Conservation (phyloP, 1,284 basidiomycete species). For the Malassezia psittaci region DNA sequence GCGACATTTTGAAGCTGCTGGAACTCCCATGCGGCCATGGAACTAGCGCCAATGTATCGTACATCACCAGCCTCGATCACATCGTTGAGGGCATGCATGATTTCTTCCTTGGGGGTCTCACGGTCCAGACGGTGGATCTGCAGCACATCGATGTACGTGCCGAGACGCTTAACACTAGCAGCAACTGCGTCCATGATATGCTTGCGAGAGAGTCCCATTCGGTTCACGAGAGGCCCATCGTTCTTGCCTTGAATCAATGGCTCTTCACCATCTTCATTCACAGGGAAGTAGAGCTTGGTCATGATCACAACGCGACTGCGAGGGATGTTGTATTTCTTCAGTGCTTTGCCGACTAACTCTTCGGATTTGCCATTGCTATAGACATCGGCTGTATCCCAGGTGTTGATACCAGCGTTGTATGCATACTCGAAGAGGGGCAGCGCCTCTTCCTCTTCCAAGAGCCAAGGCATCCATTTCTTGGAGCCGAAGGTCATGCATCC, state of each 20-base stretch:
- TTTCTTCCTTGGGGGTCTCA: conserved; percentile 56
- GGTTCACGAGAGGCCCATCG: conserved; percentile 49
- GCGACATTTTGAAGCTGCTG: conserved; percentile 15
- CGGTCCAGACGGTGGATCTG: conserved; percentile 55
- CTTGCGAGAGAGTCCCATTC: conserved; percentile 59
- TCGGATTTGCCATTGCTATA: conserved; percentile 65
- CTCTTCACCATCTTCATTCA: conserved; percentile 24
- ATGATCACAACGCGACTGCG: conserved; percentile 64
- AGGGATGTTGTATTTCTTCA: conserved; percentile 63
- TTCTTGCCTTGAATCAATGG: conserved; percentile 3
- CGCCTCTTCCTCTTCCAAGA: conserved; percentile 55
- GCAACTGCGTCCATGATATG: conserved; percentile 72
- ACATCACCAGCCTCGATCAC: conserved; percentile 50
- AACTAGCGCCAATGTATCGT: conserved; percentile 17
- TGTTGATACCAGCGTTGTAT: conserved; percentile 54
- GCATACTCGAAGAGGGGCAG: conserved; percentile 5
- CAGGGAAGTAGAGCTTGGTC: conserved; percentile 56
- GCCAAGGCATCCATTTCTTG: conserved; percentile 52
- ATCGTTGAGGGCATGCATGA: conserved; percentile 57
- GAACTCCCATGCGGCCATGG: conserved; percentile 18
- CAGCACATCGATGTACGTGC: conserved; percentile 56
- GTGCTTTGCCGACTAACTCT: conserved; percentile 63
- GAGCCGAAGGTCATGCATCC: conserved; percentile 53
- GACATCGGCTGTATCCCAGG: conserved; percentile 60
- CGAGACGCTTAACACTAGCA: conserved; percentile 60